phyloP scores from a whole-genome alignment of 495 filamentous ascomycete genomes.

The Trichoderma virens region DNA sequence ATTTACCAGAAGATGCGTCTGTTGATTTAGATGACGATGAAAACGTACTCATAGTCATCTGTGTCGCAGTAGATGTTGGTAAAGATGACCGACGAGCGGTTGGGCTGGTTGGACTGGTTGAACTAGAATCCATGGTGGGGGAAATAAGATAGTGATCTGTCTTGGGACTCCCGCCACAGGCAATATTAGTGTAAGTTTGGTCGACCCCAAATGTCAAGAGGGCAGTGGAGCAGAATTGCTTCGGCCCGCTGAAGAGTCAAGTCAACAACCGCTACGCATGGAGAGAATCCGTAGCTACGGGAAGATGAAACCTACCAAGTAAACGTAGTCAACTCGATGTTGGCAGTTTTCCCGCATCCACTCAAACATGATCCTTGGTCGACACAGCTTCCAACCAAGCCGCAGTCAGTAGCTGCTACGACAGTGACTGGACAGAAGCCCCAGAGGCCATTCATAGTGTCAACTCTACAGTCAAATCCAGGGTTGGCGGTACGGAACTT shows the following conservation, averaged over 20 bases:
- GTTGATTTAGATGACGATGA: background rate
- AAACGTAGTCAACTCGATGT: slow-evolving; percentile 13
- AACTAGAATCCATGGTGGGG: slow-evolving; percentile 2
- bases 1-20: background rate
- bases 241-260: slow-evolving; percentile 10
- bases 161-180: slow-evolving; percentile 12
- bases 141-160: slow-evolving; percentile 13
- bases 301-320: slow-evolving; percentile 17
- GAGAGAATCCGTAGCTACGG: background rate
- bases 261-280: background rate
- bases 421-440: slow-evolving; percentile 17
- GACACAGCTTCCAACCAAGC: slow-evolving; percentile 18
- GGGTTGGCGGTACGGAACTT: slow-evolving; percentile 13
- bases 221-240: slow-evolving; percentile 18
- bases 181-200: slow-evolving; percentile 17
- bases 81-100: background rate
- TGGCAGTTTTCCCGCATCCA: slow-evolving; percentile 1
- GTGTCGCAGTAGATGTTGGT: background rate
- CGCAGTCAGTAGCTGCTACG: slow-evolving; percentile 15
- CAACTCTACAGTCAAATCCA: slow-evolving; percentile 19
- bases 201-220: slow-evolving; percentile 16
- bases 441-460: slow-evolving; percentile 15
- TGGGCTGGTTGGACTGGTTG: background rate
- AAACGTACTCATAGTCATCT: background rate
- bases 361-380: slow-evolving; percentile 15